Evolutionary conservation across 225 moss, liverwort and hornwort genomes (phyloP).

Genomic region (Physcomitrium patens): DNA sequence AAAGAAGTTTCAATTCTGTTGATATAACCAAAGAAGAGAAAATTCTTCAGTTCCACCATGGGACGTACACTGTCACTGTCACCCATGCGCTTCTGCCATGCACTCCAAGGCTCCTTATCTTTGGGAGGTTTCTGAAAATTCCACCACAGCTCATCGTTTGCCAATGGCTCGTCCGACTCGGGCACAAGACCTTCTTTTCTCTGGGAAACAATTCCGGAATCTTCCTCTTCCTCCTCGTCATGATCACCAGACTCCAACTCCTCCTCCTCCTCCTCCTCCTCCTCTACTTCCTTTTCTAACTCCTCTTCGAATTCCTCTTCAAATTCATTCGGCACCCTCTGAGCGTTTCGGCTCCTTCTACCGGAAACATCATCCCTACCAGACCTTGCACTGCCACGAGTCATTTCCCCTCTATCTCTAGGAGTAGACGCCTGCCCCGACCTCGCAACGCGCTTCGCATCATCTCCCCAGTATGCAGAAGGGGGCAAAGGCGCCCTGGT

Average conservation of each 20-base stretch:
- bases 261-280: conserved; percentile 42
- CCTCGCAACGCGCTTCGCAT: conserved; percentile 61
- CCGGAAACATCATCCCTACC: conserved; percentile 38
- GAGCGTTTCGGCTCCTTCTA: conserved; percentile 41
- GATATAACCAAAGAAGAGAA: not conserved
- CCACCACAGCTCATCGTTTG: conserved; percentile 91
- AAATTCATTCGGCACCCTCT: conserved; percentile 43
- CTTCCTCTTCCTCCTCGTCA: conserved; percentile 20
- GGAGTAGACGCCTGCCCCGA: conserved; percentile 57
- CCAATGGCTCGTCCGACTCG: conserved; percentile 39
- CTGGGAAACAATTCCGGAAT: conserved; percentile 33
- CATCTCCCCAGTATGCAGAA: conserved; percentile 77
- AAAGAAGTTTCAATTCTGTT: not conserved
- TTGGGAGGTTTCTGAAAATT: conserved; percentile 91
- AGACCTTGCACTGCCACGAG: not conserved
- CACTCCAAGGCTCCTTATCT: conserved; percentile 87
- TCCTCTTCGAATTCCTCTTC: conserved; percentile 59
- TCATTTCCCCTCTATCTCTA: conserved; percentile 22
- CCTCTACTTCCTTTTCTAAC: too few species aligned
- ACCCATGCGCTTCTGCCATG: conserved; percentile 93
- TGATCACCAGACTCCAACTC: conserved; percentile 34
- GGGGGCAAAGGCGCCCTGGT: conserved; percentile 69
- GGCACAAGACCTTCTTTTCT: conserved; percentile 33
- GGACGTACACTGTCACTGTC: conserved; percentile 81
- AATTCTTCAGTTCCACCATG: not conserved